Evolutionary conservation across 176 grass and related monocot genomes (phyloP), one percentile per base, ranked within the genome.

Genomic region (Sorghum bicolor): DNA sequence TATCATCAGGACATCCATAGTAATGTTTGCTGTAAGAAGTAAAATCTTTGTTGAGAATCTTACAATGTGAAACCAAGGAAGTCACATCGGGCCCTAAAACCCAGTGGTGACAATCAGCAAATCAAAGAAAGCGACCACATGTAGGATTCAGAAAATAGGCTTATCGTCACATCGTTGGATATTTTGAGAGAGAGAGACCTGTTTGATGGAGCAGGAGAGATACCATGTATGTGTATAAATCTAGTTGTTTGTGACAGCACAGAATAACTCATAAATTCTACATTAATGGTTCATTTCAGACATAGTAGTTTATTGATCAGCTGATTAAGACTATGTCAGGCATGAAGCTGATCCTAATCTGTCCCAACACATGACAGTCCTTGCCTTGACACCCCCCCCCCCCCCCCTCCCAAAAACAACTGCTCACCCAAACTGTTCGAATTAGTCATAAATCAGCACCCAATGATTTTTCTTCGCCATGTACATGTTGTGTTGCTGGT

Each of bases 1-100:
- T 91, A 60, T 98, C 96, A 93, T 98, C 96, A 77, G 92, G 92
- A 80, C 93, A 95, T 85, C 91, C 85, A 67, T 87, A 91, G 74
- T 98, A 98, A 11, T 87, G 26, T 85, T 93, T 98, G 73, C 96
- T 98, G 88, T 33, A 90, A 93, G 79, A 19, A 64, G 31, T 67
- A 84, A 15, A 94, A 73, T 74, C 16, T 45, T 77, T 86, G 48
- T 82, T 79, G 22, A 86, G 57, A 68, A 80, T 48, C 33, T 25
- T 76, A 53, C 53, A 66, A 78, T 86, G 36, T 69, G 58, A 85
- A 87, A 71, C 2, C 6, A 87, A 69, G 70, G 26, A 87, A 81
- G 19, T 41, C 83, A 72, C 62, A 72, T 29, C 77, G 47, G 43
- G 19, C 4, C 28, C 52, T 67, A 48, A 72, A 45, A 71, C 39